Percentiles rank a stretch among this genome's conserved stretches.
These are phyloP conservation scores for Neoboletus brunneissimus DNA, from an alignment of 768 basidiomycete genomes.

Conservation along the genomic window DNA sequence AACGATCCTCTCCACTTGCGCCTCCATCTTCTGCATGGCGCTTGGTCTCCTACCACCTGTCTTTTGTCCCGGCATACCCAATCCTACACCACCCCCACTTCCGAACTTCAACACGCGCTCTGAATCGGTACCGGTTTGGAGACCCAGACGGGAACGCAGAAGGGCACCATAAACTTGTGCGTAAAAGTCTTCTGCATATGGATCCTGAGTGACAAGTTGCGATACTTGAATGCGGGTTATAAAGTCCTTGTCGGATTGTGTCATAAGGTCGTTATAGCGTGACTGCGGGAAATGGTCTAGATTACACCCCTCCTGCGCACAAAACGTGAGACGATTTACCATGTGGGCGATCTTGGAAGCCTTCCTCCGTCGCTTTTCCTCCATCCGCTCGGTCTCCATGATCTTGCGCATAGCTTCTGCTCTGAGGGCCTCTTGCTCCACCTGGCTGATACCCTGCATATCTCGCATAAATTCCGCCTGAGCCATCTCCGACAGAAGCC, in stretches of 20 bases:
- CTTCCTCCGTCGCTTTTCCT: slow-evolving; percentile 76
- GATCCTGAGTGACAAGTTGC: slow-evolving; percentile 95
- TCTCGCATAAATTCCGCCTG: slow-evolving; percentile 67
- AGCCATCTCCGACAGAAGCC: slow-evolving; percentile 72
- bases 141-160: slow-evolving; percentile 71
- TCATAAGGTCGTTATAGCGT: slow-evolving; percentile 93
- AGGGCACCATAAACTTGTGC: slow-evolving; percentile 93
- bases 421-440: slow-evolving; percentile 67
- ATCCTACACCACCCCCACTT: slow-evolving; percentile 82
- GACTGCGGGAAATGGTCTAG: slow-evolving; percentile 45
- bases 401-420: slow-evolving; percentile 86
- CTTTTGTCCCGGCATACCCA: slow-evolving; percentile 47
- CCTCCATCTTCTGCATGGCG: slow-evolving; percentile 91
- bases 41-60: slow-evolving; percentile 68
- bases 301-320: neutral
- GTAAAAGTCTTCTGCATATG: slow-evolving; percentile 97
- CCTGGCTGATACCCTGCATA: slow-evolving; percentile 56
- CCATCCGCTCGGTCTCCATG: slow-evolving; percentile 85
- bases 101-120: slow-evolving; percentile 85
- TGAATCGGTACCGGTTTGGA: slow-evolving; percentile 55
- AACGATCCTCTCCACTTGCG: slow-evolving; percentile 95
- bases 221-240: slow-evolving; percentile 99
- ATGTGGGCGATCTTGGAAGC: slow-evolving; percentile 87
- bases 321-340: slow-evolving; percentile 42
- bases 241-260: slow-evolving; percentile 98